phyloP scores from a whole-genome alignment of 345 rosid species.

The Gossypium thurberi region DNA sequence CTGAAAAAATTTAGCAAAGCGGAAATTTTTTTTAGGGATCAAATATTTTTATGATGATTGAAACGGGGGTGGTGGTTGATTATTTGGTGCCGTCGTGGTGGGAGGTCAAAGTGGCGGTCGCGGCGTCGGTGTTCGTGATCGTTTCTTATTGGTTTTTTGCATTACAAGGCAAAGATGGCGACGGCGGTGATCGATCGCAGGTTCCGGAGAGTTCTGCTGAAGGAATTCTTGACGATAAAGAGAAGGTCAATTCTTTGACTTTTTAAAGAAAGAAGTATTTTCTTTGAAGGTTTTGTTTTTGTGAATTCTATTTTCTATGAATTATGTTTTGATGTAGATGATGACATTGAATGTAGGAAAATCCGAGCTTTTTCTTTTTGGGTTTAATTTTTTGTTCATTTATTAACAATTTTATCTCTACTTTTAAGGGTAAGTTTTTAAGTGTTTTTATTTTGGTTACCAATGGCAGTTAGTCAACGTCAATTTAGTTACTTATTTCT shows the following conservation, averaged over 20 bases:
- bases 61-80: slow-evolving; percentile 32
- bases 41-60: slow-evolving; percentile 18
- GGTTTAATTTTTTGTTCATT: neutral
- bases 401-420: neutral
- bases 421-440: neutral
- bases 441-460: too few species aligned
- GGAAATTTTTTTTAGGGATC: neutral
- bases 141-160: slow-evolving; percentile 57
- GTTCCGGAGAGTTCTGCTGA: slow-evolving; percentile 32
- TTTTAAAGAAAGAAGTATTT: neutral
- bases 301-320: neutral
- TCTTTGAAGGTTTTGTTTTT: neutral
- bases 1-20: neutral
- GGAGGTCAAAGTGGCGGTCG: slow-evolving; percentile 75
- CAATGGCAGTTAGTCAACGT: neutral
- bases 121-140: slow-evolving; percentile 55
- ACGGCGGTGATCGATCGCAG: slow-evolving; percentile 37
- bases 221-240: slow-evolving; percentile 35
- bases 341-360: neutral
- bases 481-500: neutral
- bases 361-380: neutral
- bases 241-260: slow-evolving; percentile 46
- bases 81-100: slow-evolving; percentile 75
- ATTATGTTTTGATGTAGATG: neutral
- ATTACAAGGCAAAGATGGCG: slow-evolving; percentile 31